These are phyloP conservation scores for Suhomyces prunicola DNA, from an alignment of 805 yeast genomes.

Conservation along the genomic window DNA sequence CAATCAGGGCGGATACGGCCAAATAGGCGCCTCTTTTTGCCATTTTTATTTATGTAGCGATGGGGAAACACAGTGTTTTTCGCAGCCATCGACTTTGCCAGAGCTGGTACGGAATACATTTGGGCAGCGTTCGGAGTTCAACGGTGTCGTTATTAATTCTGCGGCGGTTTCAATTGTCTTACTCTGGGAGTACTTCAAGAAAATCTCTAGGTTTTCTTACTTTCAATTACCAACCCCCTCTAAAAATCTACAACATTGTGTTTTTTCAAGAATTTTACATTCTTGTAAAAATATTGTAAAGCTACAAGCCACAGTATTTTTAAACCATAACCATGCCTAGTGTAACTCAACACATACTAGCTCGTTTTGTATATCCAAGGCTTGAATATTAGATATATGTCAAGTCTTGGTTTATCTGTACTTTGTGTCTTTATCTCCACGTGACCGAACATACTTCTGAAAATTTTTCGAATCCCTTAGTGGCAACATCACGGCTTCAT, in stretches of 20 bases:
- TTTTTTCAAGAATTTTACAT: neutral
- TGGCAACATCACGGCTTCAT: slow-evolving; percentile 13
- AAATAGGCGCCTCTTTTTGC: too few species aligned
- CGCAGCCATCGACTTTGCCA: neutral
- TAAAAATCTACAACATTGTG: too few species aligned
- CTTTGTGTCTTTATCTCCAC: slow-evolving; percentile 1
- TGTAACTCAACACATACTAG: too few species aligned
- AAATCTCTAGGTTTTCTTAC: too few species aligned
- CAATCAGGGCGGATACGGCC: too few species aligned
- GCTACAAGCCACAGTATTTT: neutral
- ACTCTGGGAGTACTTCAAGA: too few species aligned
- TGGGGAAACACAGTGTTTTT: neutral
- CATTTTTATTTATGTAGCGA: neutral
- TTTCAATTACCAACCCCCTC: too few species aligned
- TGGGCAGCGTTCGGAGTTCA: neutral
- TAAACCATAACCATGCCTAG: too few species aligned
- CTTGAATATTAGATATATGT: too few species aligned
- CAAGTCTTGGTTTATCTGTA: neutral
- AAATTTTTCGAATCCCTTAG: slow-evolving; percentile 3
- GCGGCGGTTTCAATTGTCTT: too few species aligned
- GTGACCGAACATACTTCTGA: slow-evolving; percentile 3
- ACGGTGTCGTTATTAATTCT: neutral
- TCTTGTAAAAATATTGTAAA: neutral
- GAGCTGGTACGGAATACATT: neutral
- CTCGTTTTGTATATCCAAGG: too few species aligned